Evolutionary conservation across 129 eudicot genomes (phyloP), one percentile per base, ranked within the genome.

Genomic region (Mikania micrantha): DNA sequence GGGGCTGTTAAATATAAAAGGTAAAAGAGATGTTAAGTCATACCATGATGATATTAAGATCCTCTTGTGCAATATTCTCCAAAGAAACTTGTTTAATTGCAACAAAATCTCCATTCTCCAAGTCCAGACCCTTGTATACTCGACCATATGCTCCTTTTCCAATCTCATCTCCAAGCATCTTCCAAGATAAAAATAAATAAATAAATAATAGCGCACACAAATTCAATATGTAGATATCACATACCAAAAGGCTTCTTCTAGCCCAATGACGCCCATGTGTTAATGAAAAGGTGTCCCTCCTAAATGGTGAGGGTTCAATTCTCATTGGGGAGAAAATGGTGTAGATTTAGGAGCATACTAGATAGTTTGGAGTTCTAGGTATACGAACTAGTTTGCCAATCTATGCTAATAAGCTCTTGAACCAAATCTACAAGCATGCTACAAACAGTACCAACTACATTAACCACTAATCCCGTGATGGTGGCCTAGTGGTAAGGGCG

Each of bases 101-200:
- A 73, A 93, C 98, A 73, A 93, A 93, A 73, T 93, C 98, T 53
- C 95, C 98, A 83, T 93, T 88, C 80, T 88, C 95, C 87, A 88
- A 86, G 76, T 93, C 98, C 90, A 93, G 80, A 9, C 98, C 98
- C 82, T 93, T 93, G 88, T 93, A 93, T 7, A 93, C 98, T 80
- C 98, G 83, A 70, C 98, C 98, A 61, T 93, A 86, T 16, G 98
- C 98, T 64, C 98, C 98, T 83, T 93, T 93, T 53, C 98, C 98
- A 15, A 93, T 93, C 79, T 93, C 98, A 82, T 93, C 98, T 47
- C 96, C 98, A 81, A 93, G 91, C 86, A 88, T 88, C 98, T n/a
- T 69, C 54, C 53, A 78, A 67, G 22, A n/a, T 54, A 54, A n/a
- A 39, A 54, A 25, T n/a, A n/a, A n/a, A n/a, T n/a, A 24, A 9